Evolutionary conservation across 352 stramenopile species (phyloP).

Genomic region (Phytophthora sansomeana): DNA sequence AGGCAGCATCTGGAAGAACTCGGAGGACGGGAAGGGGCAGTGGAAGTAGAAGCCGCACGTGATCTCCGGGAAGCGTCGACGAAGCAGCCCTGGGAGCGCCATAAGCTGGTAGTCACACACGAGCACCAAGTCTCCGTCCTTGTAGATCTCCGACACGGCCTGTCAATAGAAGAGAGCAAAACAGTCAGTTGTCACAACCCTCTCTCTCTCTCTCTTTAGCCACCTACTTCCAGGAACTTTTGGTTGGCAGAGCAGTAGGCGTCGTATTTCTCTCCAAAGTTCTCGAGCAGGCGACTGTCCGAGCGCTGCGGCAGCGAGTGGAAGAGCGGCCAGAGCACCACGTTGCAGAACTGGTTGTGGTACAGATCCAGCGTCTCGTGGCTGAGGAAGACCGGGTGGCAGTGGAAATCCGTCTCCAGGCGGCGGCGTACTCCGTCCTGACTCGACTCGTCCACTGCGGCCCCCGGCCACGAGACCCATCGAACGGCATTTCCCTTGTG

Average conservation of each 20-base stretch:
- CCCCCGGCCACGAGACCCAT: conserved; percentile 92
- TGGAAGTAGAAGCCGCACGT: conserved; percentile 92
- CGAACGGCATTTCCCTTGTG: conserved; percentile 83
- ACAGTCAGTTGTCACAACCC: neutral
- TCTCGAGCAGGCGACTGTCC: conserved; percentile 74
- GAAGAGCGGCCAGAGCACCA: conserved; percentile 92
- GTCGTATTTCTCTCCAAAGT: conserved; percentile 90
- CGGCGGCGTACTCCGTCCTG: conserved; percentile 76
- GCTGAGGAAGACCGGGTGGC: conserved; percentile 86
- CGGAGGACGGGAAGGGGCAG: conserved; percentile 90
- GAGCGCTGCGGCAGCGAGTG: conserved; percentile 88
- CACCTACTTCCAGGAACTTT: conserved; percentile 64
- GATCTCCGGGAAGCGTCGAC: conserved; percentile 77
- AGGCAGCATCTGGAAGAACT: conserved; percentile 92
- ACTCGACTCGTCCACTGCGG: conserved; percentile 81
- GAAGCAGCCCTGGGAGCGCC: conserved; percentile 79
- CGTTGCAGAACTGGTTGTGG: conserved; percentile 92
- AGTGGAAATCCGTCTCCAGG: conserved; percentile 86
- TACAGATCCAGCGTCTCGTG: conserved; percentile 84
- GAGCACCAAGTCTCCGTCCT: conserved; percentile 87
- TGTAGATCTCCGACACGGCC: conserved; percentile 81
- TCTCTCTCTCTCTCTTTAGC: neutral
- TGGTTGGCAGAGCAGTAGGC: conserved; percentile 90
- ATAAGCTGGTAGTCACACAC: conserved; percentile 93
- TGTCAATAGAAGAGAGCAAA: conserved; percentile 18